phyloP scores from a whole-genome alignment of 2,329 filamentous ascomycete species.

The Aspergillus clavatus region DNA sequence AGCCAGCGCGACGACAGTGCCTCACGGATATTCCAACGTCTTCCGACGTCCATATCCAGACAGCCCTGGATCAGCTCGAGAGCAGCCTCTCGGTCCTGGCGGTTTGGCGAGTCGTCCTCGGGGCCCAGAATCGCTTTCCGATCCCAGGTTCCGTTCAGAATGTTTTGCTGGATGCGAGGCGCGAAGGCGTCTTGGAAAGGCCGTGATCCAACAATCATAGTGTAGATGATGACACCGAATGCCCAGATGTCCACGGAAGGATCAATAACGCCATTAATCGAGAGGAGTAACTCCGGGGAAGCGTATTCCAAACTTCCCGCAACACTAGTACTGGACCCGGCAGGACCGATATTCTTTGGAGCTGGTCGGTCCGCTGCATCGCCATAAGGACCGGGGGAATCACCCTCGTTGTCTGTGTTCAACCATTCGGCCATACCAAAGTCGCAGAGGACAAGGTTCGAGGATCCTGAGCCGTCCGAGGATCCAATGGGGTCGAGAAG shows the following conservation, averaged over 20 bases:
- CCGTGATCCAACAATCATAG: conserved; percentile 55
- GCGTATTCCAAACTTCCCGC: conserved; percentile 57
- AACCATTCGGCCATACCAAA: conserved; percentile 68
- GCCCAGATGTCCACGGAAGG: conserved; percentile 63
- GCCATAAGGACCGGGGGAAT: conserved; percentile 48
- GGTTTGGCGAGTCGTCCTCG: conserved; percentile 29
- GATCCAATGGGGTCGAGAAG: conserved; percentile 53
- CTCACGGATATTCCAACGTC: conserved; percentile 54
- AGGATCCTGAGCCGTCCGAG: conserved; percentile 46
- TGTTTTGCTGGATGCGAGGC: conserved; percentile 55
- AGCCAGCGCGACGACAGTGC: conserved; percentile 55
- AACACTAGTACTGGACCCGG: conserved; percentile 53
- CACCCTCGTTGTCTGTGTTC: conserved; percentile 50
- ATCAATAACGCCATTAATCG: conserved; percentile 37
- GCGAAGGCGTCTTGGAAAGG: conserved; percentile 60
- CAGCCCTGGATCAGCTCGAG: conserved; percentile 58
- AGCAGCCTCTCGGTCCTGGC: conserved; percentile 45
- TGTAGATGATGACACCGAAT: conserved; percentile 59
- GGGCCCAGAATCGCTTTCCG: conserved; percentile 45
- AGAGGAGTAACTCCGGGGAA: conserved; percentile 44
- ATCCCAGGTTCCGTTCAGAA: conserved; percentile 57
- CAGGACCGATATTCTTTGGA: conserved; percentile 49
- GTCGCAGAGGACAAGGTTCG: conserved; percentile 59
- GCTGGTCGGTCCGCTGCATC: conserved; percentile 45
- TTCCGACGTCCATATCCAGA: conserved; percentile 51